Evolutionary conservation across 176 grass and related monocot species (phyloP), one percentile per base, ranked within the genome.

Genomic region (Themeda triandra): DNA sequence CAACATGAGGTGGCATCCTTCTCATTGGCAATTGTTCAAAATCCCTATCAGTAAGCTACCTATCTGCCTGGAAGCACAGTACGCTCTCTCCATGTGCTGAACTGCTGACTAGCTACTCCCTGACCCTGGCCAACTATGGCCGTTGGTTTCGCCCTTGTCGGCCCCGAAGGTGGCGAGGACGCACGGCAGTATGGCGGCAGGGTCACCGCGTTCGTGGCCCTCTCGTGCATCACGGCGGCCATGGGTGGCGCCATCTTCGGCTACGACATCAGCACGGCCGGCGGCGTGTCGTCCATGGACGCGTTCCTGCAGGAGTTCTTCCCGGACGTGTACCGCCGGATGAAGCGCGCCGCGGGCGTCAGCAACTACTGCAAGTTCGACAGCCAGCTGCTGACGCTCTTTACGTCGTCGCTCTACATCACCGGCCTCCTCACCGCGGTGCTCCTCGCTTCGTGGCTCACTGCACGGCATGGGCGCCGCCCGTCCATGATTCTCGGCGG

Each of bases 261-360:
- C 46, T 49, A 49, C 46, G 46, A 49, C 46, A 49, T 49, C 46
- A 18, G 46, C 46, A 49, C 15, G 46, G 46, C 46, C 15, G 93
- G 93, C 13, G 93, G 93, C 32, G 93, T 96, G 33, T 91, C 91
- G 10, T 96, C 93, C 0, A 96, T 96, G 93, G 93, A 92, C 64
- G 85, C 91, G 0, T 92, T 96, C 84, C 70, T 95, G 0, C 88
- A 83, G 28, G 85, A 91, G 72, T 95, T 95, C 66, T 95, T 92
- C 76, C 93, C 93, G 6, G 82, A 89, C 0, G 93, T 96, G 13
- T 87, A 92, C 83, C 78, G 66, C 0, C 85, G 71, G 65, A 96
- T 96, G 93, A 56, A 19, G 53, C 53, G 53, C 8, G 19, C 53
- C 53, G 1, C 19, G 7, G 19, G 49, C 53, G 53, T 23, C 53